These are phyloP conservation scores for Acephala macrosclerotiorum DNA, from an alignment of 2,329 filamentous ascomycete genomes.

Conservation along the genomic window DNA sequence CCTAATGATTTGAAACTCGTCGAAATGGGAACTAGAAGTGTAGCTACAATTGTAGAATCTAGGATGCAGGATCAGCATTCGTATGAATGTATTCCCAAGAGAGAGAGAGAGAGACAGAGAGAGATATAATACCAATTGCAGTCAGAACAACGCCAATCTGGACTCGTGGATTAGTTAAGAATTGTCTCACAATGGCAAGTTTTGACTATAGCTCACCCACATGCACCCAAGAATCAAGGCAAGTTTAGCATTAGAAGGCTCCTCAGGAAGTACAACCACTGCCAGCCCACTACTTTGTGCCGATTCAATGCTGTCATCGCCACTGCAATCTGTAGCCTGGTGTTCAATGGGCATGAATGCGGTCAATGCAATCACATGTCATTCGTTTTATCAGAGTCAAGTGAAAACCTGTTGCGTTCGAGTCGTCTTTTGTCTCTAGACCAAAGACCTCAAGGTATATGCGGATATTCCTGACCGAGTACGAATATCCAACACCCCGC, in stretches of 20 bases:
- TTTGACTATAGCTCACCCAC: not conserved
- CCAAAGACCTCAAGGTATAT: no score
- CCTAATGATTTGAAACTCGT: constrained; percentile 66
- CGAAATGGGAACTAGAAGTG: constrained; percentile 64
- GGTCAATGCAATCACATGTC: no score
- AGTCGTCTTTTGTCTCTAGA: no score
- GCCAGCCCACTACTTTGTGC: not conserved
- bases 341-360: not conserved
- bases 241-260: not conserved
- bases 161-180: not conserved
- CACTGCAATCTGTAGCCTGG: not conserved
- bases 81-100: not conserved
- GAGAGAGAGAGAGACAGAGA: not conserved
- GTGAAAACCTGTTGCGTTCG: no score
- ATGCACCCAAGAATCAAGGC: not conserved
- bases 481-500: no score
- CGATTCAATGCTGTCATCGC: not conserved
- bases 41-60: constrained; percentile 59
- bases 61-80: not conserved
- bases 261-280: not conserved
- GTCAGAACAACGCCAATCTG: not conserved
- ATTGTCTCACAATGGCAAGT: not conserved
- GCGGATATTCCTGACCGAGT: no score
- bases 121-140: not conserved
- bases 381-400: no score